These are phyloP conservation scores for Scytalidium lignicola DNA, from an alignment of 2,329 filamentous ascomycete genomes.

Conservation along the genomic window DNA sequence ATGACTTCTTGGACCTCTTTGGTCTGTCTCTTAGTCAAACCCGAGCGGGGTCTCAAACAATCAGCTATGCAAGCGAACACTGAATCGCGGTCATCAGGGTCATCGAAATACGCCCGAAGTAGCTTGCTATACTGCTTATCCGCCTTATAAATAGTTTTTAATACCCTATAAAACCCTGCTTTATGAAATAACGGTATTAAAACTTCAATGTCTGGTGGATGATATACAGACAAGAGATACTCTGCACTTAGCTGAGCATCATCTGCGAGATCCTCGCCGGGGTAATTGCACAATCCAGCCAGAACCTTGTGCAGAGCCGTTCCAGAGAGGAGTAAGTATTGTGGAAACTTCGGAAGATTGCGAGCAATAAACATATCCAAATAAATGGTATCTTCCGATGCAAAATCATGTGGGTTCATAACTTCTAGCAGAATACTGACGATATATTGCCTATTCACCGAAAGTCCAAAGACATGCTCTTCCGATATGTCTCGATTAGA, in stretches of 20 bases:
- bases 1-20: constrained; percentile 64
- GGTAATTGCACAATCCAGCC: constrained; percentile 77
- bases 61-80: constrained; percentile 78
- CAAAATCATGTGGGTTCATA: constrained; percentile 75
- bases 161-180: constrained; percentile 82
- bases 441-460: constrained; percentile 86
- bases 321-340: constrained; percentile 87
- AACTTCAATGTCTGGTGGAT: constrained; percentile 72
- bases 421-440: constrained; percentile 86
- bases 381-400: constrained; percentile 79
- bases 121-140: constrained; percentile 78
- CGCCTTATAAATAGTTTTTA: constrained; percentile 80
- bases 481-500: constrained; percentile 47
- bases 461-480: constrained; percentile 63
- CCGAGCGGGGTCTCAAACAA: constrained; percentile 61
- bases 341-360: constrained; percentile 92
- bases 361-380: constrained; percentile 98
- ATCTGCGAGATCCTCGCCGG: constrained; percentile 73
- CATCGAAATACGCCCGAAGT: constrained; percentile 78
- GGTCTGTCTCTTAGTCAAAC: constrained; percentile 63
- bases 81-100: constrained; percentile 66
- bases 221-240: constrained; percentile 89
- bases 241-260: constrained; percentile 97
- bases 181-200: constrained; percentile 73
- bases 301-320: constrained; percentile 79